Conservation (phyloP, 768 basidiomycete species). For the Boletus subparvulus region DNA sequence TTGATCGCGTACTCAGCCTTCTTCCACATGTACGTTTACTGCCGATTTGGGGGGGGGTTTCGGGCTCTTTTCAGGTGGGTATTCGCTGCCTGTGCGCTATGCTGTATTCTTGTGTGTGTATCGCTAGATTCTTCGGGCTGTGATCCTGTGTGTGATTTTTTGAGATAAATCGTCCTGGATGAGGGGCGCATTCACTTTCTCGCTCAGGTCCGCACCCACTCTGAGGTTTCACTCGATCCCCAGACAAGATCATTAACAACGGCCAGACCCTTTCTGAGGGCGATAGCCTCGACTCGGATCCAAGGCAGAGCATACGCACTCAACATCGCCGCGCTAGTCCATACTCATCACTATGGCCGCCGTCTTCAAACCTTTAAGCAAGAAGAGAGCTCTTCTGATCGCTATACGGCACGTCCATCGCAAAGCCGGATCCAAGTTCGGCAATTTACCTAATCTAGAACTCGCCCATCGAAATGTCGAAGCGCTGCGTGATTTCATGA, state of each 20-base stretch:
- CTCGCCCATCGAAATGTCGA: conserved; percentile 22
- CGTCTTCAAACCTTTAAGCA: not conserved
- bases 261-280: not conserved
- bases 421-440: not conserved
- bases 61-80: not conserved
- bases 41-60: not conserved
- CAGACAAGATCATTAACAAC: not conserved
- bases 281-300: not conserved
- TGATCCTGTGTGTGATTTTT: too few relatives aligned
- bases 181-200: not conserved
- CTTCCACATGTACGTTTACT: not conserved
- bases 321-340: too few relatives aligned
- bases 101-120: not conserved
- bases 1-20: not conserved
- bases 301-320: not conserved
- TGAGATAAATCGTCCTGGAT: too few relatives aligned
- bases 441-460: conserved; percentile 5
- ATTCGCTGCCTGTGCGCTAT: not conserved
- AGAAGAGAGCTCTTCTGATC: conserved; percentile 23
- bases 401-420: conserved; percentile 11
- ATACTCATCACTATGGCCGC: not conserved
- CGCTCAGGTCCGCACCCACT: not conserved
- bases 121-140: not conserved
- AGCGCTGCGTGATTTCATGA: conserved; percentile 14
- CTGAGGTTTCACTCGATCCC: not conserved